phyloP scores from a whole-genome alignment of 140 eudicot species.

The Ambrosia hybrid region DNA sequence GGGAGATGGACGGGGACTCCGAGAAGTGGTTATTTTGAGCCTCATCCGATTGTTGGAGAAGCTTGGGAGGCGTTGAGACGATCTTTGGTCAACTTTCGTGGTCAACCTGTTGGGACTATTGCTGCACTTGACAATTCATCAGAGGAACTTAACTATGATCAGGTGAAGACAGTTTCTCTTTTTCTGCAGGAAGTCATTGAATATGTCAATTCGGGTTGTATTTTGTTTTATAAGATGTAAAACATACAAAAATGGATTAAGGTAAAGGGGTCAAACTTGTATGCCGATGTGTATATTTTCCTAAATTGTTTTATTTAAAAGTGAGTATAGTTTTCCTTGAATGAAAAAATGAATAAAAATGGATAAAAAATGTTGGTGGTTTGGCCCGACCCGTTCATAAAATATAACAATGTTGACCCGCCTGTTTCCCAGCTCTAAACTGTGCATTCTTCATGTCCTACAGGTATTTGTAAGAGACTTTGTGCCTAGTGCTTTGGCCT shows the following conservation, averaged over 20 bases:
- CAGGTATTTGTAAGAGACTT: constrained; percentile 93
- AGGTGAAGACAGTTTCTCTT: constrained; percentile 40
- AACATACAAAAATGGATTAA: too few species aligned
- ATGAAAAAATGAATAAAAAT: not conserved
- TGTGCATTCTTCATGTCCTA: not conserved
- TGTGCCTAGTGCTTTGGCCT: constrained; percentile 95
- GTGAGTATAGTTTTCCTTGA: not conserved
- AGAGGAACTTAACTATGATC: constrained; percentile 91
- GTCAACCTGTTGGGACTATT: constrained; percentile 86
- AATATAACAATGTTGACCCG: not conserved
- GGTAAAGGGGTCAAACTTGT: not conserved
- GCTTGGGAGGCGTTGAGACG: constrained; percentile 95
- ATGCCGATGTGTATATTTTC: not conserved
- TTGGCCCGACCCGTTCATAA: not conserved
- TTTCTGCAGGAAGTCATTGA: not conserved
- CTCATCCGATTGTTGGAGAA: constrained; percentile 81
- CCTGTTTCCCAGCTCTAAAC: not conserved
- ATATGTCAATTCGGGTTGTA: not conserved
- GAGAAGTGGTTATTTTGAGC: constrained; percentile 50
- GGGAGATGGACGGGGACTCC: constrained; percentile 87
- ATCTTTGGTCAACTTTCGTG: constrained; percentile 73
- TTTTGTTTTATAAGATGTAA: not conserved
- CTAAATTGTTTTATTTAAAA: not conserved
- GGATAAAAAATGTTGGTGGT: not conserved
- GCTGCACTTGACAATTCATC: constrained; percentile 87